phyloP scores from a whole-genome alignment of 441 rosid species.

The Sinapis alba region DNA sequence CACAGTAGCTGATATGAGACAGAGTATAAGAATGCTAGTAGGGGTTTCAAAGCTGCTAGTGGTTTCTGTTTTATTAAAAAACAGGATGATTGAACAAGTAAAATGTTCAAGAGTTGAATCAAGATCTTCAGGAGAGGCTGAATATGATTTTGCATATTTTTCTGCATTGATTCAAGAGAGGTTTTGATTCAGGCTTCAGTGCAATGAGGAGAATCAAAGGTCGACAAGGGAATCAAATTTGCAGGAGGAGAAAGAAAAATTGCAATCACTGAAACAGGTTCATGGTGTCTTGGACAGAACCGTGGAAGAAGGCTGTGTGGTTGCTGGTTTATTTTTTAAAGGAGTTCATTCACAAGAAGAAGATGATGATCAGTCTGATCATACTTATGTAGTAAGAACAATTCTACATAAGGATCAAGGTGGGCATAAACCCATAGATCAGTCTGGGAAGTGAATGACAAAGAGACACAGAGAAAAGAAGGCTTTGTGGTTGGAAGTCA shows the following conservation, averaged over 20 bases:
- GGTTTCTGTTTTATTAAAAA: neutral
- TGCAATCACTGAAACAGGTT: neutral
- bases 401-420: too few species aligned
- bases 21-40: neutral
- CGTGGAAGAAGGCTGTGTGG: neutral
- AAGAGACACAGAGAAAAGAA: neutral
- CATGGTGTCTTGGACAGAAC: neutral
- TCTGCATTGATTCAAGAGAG: neutral
- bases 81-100: neutral
- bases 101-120: neutral
- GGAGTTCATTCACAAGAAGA: neutral
- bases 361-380: neutral
- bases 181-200: neutral
- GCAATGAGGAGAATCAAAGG: neutral
- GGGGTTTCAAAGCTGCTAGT: neutral
- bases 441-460: neutral
- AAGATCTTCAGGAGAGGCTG: neutral
- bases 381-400: too few species aligned
- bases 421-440: too few species aligned
- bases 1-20: neutral
- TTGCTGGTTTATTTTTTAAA: neutral
- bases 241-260: neutral
- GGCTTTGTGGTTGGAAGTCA: neutral
- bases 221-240: neutral
- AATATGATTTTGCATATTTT: neutral